phyloP scores from a whole-genome alignment of 1,284 basidiomycete species.

The Malassezia brasiliensis region DNA sequence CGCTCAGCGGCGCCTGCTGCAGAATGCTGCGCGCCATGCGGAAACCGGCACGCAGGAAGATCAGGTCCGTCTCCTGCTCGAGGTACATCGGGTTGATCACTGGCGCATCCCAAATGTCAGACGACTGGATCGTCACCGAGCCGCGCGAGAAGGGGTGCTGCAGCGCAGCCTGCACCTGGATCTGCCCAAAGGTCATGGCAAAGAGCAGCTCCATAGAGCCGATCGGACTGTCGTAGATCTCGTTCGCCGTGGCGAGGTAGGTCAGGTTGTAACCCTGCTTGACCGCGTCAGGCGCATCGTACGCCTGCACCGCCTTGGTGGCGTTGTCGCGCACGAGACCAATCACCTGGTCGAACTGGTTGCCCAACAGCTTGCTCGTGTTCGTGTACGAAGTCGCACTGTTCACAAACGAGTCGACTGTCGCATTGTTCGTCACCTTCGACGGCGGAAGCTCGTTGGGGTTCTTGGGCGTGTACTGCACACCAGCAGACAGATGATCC shows the following conservation, averaged over 20 bases:
- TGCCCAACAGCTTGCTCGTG: conserved; percentile 51
- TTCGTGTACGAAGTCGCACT: conserved; percentile 61
- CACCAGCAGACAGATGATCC: conserved; percentile 54
- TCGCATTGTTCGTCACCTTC: conserved; percentile 38
- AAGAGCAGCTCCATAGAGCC: conserved; percentile 33
- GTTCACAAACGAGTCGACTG: conserved; percentile 60
- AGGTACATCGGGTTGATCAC: conserved; percentile 59
- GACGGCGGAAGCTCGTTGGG: conserved; percentile 49
- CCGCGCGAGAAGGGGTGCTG: conserved; percentile 58
- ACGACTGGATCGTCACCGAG: conserved; percentile 53
- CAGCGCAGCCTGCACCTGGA: conserved; percentile 57
- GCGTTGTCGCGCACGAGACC: conserved; percentile 46
- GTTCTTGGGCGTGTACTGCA: conserved; percentile 53
- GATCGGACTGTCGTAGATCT: conserved; percentile 45
- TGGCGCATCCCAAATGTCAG: conserved; percentile 55
- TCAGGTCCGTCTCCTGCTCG: conserved; percentile 50
- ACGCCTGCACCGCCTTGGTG: conserved; percentile 48
- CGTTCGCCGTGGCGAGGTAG: conserved; percentile 54
- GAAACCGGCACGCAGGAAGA: conserved; percentile 57
- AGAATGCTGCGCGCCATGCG: conserved; percentile 55
- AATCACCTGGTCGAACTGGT: conserved; percentile 29
- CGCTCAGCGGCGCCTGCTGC: conserved; percentile 18
- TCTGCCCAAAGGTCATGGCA: conserved; percentile 22
- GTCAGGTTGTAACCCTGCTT: conserved; percentile 59
- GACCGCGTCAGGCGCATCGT: conserved; percentile 55